phyloP scores from a whole-genome alignment of 257 asterid species.

The Solanum ahanhuiri region DNA sequence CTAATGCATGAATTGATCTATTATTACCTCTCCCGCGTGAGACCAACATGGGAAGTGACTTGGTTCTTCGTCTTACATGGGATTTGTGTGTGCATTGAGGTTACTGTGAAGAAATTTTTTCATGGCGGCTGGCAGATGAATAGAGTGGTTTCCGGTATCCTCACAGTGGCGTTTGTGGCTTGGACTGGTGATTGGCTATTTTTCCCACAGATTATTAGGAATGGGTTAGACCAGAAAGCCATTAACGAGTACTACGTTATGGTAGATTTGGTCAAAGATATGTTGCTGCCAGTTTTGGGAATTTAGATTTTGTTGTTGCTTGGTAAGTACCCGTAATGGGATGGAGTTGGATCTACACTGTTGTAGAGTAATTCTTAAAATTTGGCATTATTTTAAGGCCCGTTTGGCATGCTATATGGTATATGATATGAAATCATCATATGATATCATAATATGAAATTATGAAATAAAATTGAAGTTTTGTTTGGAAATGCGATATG shows the following conservation, averaged over 20 bases:
- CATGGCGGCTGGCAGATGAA: constrained; percentile 17
- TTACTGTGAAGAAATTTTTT: constrained; percentile 15
- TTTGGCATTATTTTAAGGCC: neutral
- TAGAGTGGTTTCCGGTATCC: constrained; percentile 22
- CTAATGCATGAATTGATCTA: constrained; percentile 54
- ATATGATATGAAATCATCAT: too few relatives aligned
- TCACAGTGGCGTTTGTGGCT: constrained; percentile 46
- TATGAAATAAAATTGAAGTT: rapidly evolving
- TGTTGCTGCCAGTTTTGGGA: neutral
- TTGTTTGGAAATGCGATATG: rapidly evolving
- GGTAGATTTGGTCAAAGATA: neutral
- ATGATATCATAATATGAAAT: too few relatives aligned
- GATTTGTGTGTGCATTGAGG: constrained; percentile 29
- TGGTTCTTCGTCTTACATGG: constrained; percentile 52
- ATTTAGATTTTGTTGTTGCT: neutral
- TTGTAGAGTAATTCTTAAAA: neutral
- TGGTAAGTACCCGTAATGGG: neutral
- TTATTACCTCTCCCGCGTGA: constrained; percentile 27
- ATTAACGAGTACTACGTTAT: constrained; percentile 27
- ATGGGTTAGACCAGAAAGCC: constrained; percentile 28
- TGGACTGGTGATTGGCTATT: constrained; percentile 52
- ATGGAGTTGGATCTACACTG: neutral
- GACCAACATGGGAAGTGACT: constrained; percentile 65
- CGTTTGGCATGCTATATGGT: rapidly evolving
- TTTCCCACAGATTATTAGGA: constrained; percentile 45